Conservation (phyloP, 768 basidiomycete species). For the Mycena kentingensis region DNA sequence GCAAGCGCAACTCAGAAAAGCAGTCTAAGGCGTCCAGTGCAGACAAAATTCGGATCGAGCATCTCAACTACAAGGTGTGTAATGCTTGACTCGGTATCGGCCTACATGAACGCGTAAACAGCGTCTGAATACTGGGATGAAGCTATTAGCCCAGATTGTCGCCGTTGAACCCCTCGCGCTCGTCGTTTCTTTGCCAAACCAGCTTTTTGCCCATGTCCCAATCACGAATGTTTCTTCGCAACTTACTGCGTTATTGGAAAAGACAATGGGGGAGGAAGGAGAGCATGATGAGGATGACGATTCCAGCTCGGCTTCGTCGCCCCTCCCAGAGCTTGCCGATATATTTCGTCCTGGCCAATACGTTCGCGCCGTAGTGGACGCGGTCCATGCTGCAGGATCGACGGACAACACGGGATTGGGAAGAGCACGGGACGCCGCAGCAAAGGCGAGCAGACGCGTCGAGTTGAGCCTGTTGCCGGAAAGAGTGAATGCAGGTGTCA, state of each 20-base stretch:
- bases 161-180: constrained; percentile 87
- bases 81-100: background rate
- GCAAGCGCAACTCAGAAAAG: constrained; percentile 52
- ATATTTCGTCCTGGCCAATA: constrained; percentile 88
- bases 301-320: constrained; percentile 35
- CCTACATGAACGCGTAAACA: constrained; percentile 33
- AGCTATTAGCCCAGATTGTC: constrained; percentile 84
- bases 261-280: constrained; percentile 53
- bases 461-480: constrained; percentile 86
- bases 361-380: constrained; percentile 74
- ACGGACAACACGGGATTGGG: constrained; percentile 57
- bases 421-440: constrained; percentile 67
- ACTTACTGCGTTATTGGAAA: constrained; percentile 72
- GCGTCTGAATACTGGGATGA: constrained; percentile 83
- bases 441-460: constrained; percentile 71
- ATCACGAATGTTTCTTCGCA: constrained; percentile 89
- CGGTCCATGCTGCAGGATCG: constrained; percentile 66
- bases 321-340: constrained; percentile 68
- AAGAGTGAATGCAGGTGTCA: constrained; percentile 79
- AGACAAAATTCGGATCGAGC: constrained; percentile 78
- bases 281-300: constrained; percentile 53
- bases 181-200: constrained; percentile 92
- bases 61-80: constrained; percentile 88
- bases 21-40: constrained; percentile 32
- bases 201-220: constrained; percentile 90